Conservation (phyloP, 495 filamentous ascomycete genomes). For the Aspergillus heteromorphus region DNA sequence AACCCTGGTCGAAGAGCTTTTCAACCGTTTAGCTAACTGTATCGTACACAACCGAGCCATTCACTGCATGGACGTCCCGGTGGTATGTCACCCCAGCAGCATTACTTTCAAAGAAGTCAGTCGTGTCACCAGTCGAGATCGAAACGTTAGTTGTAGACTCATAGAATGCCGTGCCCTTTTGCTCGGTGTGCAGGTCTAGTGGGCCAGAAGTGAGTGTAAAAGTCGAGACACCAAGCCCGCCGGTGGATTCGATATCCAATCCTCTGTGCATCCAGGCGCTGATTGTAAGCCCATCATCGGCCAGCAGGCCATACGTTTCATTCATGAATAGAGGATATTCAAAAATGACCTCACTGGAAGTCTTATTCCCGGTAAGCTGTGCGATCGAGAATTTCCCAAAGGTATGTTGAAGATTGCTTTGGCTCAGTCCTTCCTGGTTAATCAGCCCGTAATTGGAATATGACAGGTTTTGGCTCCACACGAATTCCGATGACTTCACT, state of each 20-base stretch:
- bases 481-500: conserved; percentile 40
- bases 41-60: conserved; percentile 40
- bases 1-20: no score
- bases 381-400: conserved; percentile 51
- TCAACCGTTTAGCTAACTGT: conserved; percentile 7
- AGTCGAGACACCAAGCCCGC: conserved; percentile 49
- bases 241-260: conserved; percentile 40
- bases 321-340: conserved; percentile 60
- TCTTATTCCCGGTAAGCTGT: conserved; percentile 17
- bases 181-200: conserved; percentile 19
- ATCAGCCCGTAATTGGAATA: conserved; percentile 56
- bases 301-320: conserved; percentile 42
- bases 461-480: conserved; percentile 60
- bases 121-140: conserved; percentile 26
- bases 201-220: conserved; percentile 37
- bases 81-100: conserved; percentile 37
- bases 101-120: conserved; percentile 20
- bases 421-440: conserved; percentile 52
- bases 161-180: conserved; percentile 24
- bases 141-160: conserved; percentile 19
- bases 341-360: conserved; percentile 41
- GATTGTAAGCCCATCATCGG: conserved; percentile 54
- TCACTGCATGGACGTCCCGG: conserved; percentile 47
- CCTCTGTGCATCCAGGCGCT: conserved; percentile 54
- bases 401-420: conserved; percentile 58